Base-by-base conservation (phyloP, 2,329 filamentous ascomycete species). In the Cercospora brassicicola region DNA sequence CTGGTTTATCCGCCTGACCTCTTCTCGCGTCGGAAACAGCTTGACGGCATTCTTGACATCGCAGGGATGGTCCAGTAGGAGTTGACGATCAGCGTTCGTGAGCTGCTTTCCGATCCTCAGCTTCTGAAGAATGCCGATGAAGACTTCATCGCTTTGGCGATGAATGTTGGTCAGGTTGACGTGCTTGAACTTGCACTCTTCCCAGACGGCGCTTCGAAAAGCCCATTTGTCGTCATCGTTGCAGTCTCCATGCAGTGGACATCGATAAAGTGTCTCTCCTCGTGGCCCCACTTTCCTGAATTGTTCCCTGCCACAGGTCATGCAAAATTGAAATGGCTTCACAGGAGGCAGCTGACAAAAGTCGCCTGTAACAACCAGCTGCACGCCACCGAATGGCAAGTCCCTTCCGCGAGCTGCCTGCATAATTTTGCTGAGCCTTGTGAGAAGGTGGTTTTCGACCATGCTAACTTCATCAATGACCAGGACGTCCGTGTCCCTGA, bases 391-490 rank as follows among this genome's bases (percentile, higher is more conserved):
- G n/a, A 68, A 68, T 28, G 66, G 62, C 36, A 45, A 18, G 3
- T 67, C 59, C 60, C 57, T 67, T 30, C 51, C 62, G 39, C 68
- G 53, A 9, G 60, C 66, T n/a, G 36, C 59, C 31, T 62, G 36
- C 66, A 68, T 68, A 15, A 68, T 56, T 3, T 45, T 56, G 39
- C 56, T 65, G 11, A 87, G 76, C 11, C 86, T 82, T 67, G 86
- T 82, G 30, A 88, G 84, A 59, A 84, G 80, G 6, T 82, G 74
- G 64, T 84, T 86, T 60, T 88, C 86, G 0, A 90, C 81, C 88
- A 90, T 90, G 69, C 84, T 88, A 66, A 91, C 86, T 76, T 90
- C 89, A 71, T 90, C 88, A 15, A 90, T 86, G 26, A 90, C 82
- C 1, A 90, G 79, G 0, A 88, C 84, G 60, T 89, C 81, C 0